Evolutionary conservation across 2,329 filamentous ascomycete species (phyloP), one percentile per base, ranked within the genome.

Genomic region (Arthrobotrys megalospora): DNA sequence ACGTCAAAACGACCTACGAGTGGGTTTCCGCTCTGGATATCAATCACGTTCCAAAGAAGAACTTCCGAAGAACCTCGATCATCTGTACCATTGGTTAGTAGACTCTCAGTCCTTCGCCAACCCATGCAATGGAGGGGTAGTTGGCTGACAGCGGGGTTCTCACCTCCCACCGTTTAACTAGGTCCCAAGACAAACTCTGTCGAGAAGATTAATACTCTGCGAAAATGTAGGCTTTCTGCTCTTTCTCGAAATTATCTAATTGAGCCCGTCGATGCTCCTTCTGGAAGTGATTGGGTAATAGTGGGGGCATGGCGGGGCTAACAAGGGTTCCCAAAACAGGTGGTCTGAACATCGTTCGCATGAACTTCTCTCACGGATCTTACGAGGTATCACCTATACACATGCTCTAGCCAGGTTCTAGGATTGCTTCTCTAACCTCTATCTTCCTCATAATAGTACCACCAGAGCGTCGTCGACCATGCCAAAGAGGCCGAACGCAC

Each of bases 101-200:
- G 41, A n/a, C 43, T 2, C 16, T 60, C 12, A 2, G 4, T 16
- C 43, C 45, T 58, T 28, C 14, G 3, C 32, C 41, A n/a, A 24
- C 16, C 41, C 14, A 28, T 32, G 24, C n/a, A 14, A 45, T 65
- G 48, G 70, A 67, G 52, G 48, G 55, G 55, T 72, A 64, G 14
- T 60, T 70, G 63, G 65, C 80, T 81, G 62, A 63, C 45, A 63
- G 62, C 32, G 55, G 62, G 55, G 45, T 55, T 21, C 41, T 64
- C 41, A 47, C 19, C 24, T 43, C 55, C 21, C 41, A 45, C 34
- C 50, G 11, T 19, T 36, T 53, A 34, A 48, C 75, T 63, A 89
- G 89, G 96, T 80, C 96, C 96, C 85, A 99, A 98, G 91, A 99
- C 96, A 83, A 99, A 99, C 89, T 97, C 93, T 43, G 91, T 94